phyloP scores from a whole-genome alignment of 2,329 filamentous ascomycete species.

The Stachybotrys echinatus region DNA sequence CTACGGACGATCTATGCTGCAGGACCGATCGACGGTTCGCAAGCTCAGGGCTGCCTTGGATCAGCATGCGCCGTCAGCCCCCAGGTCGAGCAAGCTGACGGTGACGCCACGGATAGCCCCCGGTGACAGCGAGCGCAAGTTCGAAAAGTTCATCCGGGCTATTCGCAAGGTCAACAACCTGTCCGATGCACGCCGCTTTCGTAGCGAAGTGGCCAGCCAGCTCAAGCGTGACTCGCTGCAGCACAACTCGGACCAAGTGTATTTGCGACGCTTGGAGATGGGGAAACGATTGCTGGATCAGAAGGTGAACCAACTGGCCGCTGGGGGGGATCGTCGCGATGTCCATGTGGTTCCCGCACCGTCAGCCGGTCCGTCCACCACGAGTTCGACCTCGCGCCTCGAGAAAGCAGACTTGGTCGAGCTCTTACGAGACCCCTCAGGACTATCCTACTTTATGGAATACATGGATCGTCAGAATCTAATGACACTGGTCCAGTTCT shows the following conservation, averaged over 20 bases:
- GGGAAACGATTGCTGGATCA: conserved; percentile 88
- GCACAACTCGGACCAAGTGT: conserved; percentile 77
- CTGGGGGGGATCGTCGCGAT: conserved; percentile 49
- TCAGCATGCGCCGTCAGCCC: conserved; percentile 82
- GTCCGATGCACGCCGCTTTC: conserved; percentile 86
- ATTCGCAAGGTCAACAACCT: conserved; percentile 86
- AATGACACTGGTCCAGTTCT: conserved; percentile 93
- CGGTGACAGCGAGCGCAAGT: conserved; percentile 83
- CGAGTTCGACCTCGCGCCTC: conserved; percentile 50
- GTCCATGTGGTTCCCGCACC: conserved; percentile 13
- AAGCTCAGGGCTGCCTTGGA: conserved; percentile 89
- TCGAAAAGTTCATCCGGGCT: conserved; percentile 87
- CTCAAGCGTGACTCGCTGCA: conserved; percentile 76
- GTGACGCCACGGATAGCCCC: conserved; percentile 75
- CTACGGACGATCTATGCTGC: conserved; percentile 77
- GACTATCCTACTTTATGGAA: conserved; percentile 98
- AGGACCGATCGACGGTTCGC: conserved; percentile 91
- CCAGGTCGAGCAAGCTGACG: conserved; percentile 57
- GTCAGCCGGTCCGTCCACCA: conserved; percentile 14
- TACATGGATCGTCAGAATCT: conserved; percentile 91
- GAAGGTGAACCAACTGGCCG: conserved; percentile 75
- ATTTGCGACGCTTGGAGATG: conserved; percentile 84
- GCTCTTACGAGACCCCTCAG: conserved; percentile 83
- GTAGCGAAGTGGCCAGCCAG: conserved; percentile 89
- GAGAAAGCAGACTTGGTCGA: conserved; percentile 76